Conservation (phyloP, 2,329 filamentous ascomycete species). For the Fusarium redolens region DNA sequence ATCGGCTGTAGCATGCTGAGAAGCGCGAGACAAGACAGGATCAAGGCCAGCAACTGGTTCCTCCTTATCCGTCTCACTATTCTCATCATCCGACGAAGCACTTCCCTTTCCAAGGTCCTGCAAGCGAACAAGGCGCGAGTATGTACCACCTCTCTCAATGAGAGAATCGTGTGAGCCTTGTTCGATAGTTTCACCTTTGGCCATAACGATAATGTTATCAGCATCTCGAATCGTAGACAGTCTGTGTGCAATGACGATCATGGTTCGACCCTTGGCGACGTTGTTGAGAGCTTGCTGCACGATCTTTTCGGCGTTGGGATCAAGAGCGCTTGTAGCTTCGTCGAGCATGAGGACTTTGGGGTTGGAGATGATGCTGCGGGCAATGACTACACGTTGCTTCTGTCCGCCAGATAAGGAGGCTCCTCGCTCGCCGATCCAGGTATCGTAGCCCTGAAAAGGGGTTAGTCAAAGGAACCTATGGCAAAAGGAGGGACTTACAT, state of each 20-base stretch:
- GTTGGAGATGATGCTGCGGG: constrained; percentile 72
- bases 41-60: constrained; percentile 49
- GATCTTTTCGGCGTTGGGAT: constrained; percentile 59
- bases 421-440: constrained; percentile 72
- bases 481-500: background rate
- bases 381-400: constrained; percentile 74
- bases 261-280: constrained; percentile 67
- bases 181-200: constrained; percentile 69
- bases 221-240: constrained; percentile 70
- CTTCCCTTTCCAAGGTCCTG: constrained; percentile 52
- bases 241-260: constrained; percentile 73
- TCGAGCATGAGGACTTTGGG: constrained; percentile 74
- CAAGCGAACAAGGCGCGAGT: constrained; percentile 61
- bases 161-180: constrained; percentile 71
- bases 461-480: background rate
- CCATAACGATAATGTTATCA: constrained; percentile 74
- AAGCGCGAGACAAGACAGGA: constrained; percentile 33
- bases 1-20: constrained; percentile 35
- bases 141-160: constrained; percentile 59
- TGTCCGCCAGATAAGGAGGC: constrained; percentile 75
- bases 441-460: constrained; percentile 62
- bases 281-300: constrained; percentile 68
- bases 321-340: constrained; percentile 73
- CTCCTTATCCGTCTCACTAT: constrained; percentile 50
- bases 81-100: constrained; percentile 18